Evolutionary conservation across 108 stramenopile genomes (phyloP), one percentile per base, ranked within the genome.

Genomic region (Cyclotella atomus): DNA sequence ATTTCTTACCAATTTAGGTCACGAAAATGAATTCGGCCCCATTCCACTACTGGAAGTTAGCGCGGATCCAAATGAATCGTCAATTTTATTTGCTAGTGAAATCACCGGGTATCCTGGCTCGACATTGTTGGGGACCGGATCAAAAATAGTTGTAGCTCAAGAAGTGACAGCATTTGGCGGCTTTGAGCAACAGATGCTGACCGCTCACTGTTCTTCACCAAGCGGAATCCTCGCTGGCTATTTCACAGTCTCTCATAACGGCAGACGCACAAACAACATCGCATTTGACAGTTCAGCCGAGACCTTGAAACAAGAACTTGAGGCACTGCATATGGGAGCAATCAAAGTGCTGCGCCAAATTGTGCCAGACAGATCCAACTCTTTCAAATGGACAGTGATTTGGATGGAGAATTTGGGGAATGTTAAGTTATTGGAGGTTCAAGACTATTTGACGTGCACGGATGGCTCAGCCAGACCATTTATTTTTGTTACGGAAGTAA

Each of bases 181-280:
- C 16, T 82, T 66, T 44, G 79, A 68, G 45, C 71, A 77, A 24
- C 84, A 85, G 57, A 77, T 43, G 14, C 43, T 85, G 45, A 68
- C 65, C 14, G 44, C 73, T 17, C 41, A 56, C 15, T 77, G 76
- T 28, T 3, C 46, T 50, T 60, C 70, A 0, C 20, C 66, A 30
- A 30, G 7, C 17, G 66, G 76, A 2, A 36, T 73, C 23, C 38
- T 85, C 7, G 57, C 49, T 30, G 92, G 94, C 19, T 63, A 76
- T 34, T 95, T 93, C 65, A 28, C 67, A 19, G 61, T 95, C 38
- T 54, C 74, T 16, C 71, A 93, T 41, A 82, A 85, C 45, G 86
- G 89, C 21, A 63, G 76, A 20, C 73, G 70, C 27, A 85, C 89
- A n/a, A 67, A 43, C 14, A 68, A 87, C 25, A 71, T 93, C 14